Percentiles rank a stretch among this genome's conserved stretches.
Evolutionary conservation across 768 basidiomycete species (phyloP).

Genomic region (Russula sp.): DNA sequence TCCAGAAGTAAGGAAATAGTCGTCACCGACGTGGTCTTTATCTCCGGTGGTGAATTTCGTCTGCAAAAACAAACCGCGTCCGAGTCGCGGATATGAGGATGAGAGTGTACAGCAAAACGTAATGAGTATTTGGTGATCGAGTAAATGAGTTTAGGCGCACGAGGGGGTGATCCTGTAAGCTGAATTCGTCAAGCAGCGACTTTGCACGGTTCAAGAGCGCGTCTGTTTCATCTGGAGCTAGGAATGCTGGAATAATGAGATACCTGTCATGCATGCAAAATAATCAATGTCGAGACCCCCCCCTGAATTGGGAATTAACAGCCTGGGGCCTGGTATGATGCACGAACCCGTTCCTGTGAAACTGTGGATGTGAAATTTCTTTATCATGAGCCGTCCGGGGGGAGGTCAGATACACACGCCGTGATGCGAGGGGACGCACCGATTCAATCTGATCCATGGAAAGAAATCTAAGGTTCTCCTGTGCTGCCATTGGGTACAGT

Average conservation of each 20-base stretch:
- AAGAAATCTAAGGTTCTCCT: conserved; percentile 5
- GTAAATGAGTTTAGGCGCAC: conserved; percentile 41
- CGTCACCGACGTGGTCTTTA: conserved; percentile 78
- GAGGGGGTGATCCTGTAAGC: conserved; percentile 72
- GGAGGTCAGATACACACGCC: background rate
- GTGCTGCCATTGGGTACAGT: too few species aligned
- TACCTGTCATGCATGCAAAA: conserved; percentile 54
- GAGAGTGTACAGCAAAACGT: too few species aligned
- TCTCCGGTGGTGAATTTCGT: conserved; percentile 88
- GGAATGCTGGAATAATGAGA: conserved; percentile 72
- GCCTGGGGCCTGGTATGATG: too few species aligned
- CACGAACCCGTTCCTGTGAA: conserved; percentile 56
- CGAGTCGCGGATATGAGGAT: too few species aligned
- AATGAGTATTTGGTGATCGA: conserved; percentile 2
- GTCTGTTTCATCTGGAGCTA: conserved; percentile 53
- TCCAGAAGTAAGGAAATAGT: conserved; percentile 88
- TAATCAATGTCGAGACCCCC: background rate
- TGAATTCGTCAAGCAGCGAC: conserved; percentile 75
- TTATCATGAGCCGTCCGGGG: background rate
- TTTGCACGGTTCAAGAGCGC: conserved; percentile 69
- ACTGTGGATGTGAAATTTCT: conserved; percentile 38
- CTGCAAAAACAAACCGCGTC: too few species aligned
- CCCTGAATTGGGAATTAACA: background rate
- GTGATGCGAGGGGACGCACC: conserved; percentile 1
- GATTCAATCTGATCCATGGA: conserved; percentile 19